phyloP scores from a whole-genome alignment of 306 rosid genomes.

The Cicer bijugum region DNA sequence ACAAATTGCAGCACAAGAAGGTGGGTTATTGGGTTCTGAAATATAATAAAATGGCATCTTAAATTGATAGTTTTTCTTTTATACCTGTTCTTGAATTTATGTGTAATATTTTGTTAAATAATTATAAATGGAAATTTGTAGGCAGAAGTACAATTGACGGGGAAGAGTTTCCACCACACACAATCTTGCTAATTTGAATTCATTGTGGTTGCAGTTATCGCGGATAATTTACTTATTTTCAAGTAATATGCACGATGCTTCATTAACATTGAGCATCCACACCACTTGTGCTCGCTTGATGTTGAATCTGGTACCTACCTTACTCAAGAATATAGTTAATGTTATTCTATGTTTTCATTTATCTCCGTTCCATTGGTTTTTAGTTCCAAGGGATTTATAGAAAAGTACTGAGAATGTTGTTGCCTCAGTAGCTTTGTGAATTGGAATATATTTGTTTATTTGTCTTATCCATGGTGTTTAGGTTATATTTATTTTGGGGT shows the following conservation, averaged over 20 bases:
- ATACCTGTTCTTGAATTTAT: background rate
- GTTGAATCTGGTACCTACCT: conserved; percentile 87
- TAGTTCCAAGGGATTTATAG: conserved; percentile 19
- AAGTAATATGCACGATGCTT: conserved; percentile 98
- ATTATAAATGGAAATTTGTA: conserved; percentile 2
- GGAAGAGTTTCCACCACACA: conserved; percentile 4
- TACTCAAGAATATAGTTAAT: conserved; percentile 35
- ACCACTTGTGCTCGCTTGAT: conserved; percentile 98
- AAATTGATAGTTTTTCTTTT: conserved; percentile 15
- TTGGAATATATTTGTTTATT: conserved; percentile 6
- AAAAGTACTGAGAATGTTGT: conserved; percentile 20
- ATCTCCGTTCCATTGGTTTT: background rate
- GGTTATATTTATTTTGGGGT: background rate
- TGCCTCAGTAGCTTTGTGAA: conserved; percentile 30
- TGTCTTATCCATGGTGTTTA: conserved; percentile 28
- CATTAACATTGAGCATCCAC: conserved; percentile 93
- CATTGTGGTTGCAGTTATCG: conserved; percentile 74
- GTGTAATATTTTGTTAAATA: background rate
- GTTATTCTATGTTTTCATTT: conserved; percentile 33
- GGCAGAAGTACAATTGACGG: conserved; percentile 18
- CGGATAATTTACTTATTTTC: conserved; percentile 97
- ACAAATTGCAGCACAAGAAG: background rate
- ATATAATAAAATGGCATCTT: conserved; percentile 3
- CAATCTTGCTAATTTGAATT: conserved; percentile 39
- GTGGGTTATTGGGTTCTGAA: conserved; percentile 4